phyloP scores from a whole-genome alignment of 768 basidiomycete genomes.

The Auriscalpium vulgare region DNA sequence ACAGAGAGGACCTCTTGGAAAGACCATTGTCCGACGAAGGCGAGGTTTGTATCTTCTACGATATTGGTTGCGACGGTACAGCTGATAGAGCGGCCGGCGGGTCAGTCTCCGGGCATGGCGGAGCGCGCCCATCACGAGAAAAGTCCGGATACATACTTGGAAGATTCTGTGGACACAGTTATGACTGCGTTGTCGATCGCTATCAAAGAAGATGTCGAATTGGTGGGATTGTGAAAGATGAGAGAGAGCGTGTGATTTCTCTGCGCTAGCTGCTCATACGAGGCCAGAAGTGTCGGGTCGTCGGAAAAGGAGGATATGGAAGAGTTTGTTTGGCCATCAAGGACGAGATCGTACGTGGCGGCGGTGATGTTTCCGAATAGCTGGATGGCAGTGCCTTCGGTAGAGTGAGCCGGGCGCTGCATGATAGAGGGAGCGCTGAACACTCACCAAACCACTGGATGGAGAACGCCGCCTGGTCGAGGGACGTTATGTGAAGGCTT shows the following conservation, averaged over 20 bases:
- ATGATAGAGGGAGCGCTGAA: too few species aligned
- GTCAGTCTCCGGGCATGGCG: slow-evolving; percentile 11
- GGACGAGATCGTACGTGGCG: slow-evolving; percentile 20
- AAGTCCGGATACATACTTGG: slow-evolving; percentile 24
- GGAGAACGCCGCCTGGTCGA: slow-evolving; percentile 46
- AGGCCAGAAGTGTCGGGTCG: slow-evolving; percentile 37
- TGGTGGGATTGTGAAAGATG: slow-evolving; percentile 33
- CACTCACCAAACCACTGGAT: slow-evolving; percentile 57
- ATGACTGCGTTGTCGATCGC: slow-evolving; percentile 53
- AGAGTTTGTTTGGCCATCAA: slow-evolving; percentile 35
- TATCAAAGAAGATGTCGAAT: slow-evolving; percentile 28
- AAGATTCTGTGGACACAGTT: slow-evolving; percentile 24
- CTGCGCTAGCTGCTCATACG: slow-evolving; percentile 39
- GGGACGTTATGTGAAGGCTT: slow-evolving; percentile 56
- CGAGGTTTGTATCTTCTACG: slow-evolving; percentile 38
- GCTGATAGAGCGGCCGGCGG: slow-evolving; percentile 26
- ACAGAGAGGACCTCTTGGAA: slow-evolving; percentile 19
- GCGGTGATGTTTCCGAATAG: slow-evolving; percentile 43
- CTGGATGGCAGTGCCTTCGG: slow-evolving; percentile 55
- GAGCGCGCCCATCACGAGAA: not conserved
- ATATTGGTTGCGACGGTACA: slow-evolving; percentile 23
- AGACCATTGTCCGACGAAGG: slow-evolving; percentile 52
- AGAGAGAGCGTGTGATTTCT: slow-evolving; percentile 48
- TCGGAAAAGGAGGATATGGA: slow-evolving; percentile 20
- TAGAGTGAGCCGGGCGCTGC: not conserved